Conservation (phyloP, 805 yeast species). For the Dipodascopsis tothii region DNA sequence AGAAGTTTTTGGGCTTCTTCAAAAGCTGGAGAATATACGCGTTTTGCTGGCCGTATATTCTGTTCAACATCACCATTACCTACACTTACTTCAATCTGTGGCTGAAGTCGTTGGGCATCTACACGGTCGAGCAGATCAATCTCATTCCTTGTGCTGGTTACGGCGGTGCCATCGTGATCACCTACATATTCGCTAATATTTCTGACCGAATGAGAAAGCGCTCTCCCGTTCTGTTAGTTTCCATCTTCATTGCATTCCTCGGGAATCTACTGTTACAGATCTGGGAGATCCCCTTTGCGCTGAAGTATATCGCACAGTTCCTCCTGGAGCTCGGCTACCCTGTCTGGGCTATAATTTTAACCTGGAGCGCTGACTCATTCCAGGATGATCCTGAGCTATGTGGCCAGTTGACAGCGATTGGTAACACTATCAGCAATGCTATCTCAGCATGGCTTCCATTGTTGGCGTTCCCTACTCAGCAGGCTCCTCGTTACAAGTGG, state of each 20-base stretch:
- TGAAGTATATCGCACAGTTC: constrained; percentile 4
- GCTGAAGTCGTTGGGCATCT: constrained; percentile 27
- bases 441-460: constrained; percentile 5
- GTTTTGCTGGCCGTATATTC: constrained; percentile 5
- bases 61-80: constrained; percentile 5
- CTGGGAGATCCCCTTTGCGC: constrained; percentile 8
- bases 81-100: constrained; percentile 23
- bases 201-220: constrained; percentile 31
- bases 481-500: constrained; percentile 3
- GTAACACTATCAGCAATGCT: constrained; percentile 4
- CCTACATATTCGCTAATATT: constrained; percentile 27
- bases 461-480: constrained; percentile 6
- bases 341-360: constrained; percentile 6
- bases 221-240: constrained; percentile 12
- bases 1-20: constrained; percentile 3
- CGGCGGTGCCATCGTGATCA: constrained; percentile 28
- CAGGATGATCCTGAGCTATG: constrained; percentile 7
- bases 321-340: constrained; percentile 7
- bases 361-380: constrained; percentile 10
- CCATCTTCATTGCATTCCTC: constrained; percentile 1
- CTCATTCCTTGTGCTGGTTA: constrained; percentile 32
- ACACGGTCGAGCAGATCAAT: constrained; percentile 28
- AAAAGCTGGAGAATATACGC: constrained; percentile 9
- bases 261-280: constrained; percentile 5
- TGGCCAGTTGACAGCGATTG: constrained; percentile 6